Evolutionary conservation across 1,284 basidiomycete species (phyloP).

Genomic region (Paramarasmius palmivorus): DNA sequence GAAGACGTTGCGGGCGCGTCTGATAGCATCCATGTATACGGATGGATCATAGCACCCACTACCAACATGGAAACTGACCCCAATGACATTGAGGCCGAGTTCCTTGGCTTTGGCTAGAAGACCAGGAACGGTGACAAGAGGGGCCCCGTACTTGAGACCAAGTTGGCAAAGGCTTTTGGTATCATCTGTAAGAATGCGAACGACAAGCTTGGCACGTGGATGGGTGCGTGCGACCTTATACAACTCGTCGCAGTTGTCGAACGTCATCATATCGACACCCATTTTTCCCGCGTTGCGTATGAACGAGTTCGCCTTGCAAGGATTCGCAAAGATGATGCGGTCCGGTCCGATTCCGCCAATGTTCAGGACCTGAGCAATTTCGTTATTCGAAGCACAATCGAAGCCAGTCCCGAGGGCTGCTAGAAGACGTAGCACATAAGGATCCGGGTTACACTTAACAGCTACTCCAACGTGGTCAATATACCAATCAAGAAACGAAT

Average conservation of each 20-base stretch:
- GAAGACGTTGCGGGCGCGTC: conserved; percentile 82
- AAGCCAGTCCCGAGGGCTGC: conserved; percentile 91
- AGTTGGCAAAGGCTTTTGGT: conserved; percentile 93
- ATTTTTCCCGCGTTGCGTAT: conserved; percentile 80
- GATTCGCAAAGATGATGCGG: conserved; percentile 97
- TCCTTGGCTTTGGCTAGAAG: conserved; percentile 82
- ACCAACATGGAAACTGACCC: conserved; percentile 98
- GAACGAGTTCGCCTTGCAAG: conserved; percentile 96
- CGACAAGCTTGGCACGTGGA: conserved; percentile 83
- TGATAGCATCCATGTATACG: conserved; percentile 89
- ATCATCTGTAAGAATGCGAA: conserved; percentile 97
- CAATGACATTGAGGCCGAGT: conserved; percentile 85
- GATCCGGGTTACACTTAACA: conserved; percentile 98
- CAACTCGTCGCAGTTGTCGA: conserved; percentile 98
- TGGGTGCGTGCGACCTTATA: conserved; percentile 89
- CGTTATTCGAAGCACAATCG: conserved; percentile 97
- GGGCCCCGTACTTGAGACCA: conserved; percentile 97
- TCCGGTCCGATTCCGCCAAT: conserved; percentile 72
- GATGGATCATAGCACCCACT: conserved; percentile 94
- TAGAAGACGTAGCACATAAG: conserved; percentile 88
- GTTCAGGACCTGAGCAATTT: conserved; percentile 83
- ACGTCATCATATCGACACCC: conserved; percentile 93
- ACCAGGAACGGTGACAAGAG: conserved; percentile 78
- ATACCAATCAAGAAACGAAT: conserved; percentile 12
- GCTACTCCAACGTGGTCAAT: conserved; percentile 44